These are phyloP conservation scores for Pythium sukuiense DNA, from an alignment of 352 stramenopile genomes.

Conservation along the genomic window DNA sequence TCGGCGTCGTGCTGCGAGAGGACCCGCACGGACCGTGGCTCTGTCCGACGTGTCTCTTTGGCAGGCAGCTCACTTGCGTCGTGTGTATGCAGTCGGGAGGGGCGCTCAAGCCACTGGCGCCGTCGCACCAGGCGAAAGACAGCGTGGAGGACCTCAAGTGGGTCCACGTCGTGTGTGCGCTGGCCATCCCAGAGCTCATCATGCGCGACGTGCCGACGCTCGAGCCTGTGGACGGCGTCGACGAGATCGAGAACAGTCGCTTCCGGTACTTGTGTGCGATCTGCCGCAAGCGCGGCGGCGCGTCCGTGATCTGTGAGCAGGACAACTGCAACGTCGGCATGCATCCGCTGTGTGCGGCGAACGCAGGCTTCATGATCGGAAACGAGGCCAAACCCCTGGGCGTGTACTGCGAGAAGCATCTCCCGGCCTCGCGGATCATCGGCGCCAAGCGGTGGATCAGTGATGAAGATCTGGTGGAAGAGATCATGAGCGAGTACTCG, in stretches of 20 bases:
- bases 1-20: constrained; percentile 67
- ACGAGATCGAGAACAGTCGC: constrained; percentile 81
- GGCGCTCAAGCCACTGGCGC: constrained; percentile 69
- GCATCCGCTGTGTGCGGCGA: constrained; percentile 72
- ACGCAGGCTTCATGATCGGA: constrained; percentile 81
- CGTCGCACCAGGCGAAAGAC: not conserved
- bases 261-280: constrained; percentile 82
- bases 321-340: constrained; percentile 80
- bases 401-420: constrained; percentile 84
- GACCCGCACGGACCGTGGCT: constrained; percentile 57
- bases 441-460: constrained; percentile 84
- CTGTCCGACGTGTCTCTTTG: constrained; percentile 77
- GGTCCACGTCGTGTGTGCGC: constrained; percentile 81
- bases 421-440: constrained; percentile 60
- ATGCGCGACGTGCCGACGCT: constrained; percentile 83
- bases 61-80: constrained; percentile 62
- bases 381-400: constrained; percentile 64
- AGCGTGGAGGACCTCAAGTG: constrained; percentile 64
- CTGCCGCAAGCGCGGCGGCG: constrained; percentile 76
- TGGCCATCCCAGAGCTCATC: constrained; percentile 83
- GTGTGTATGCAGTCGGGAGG: constrained; percentile 82
- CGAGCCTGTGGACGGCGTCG: constrained; percentile 80
- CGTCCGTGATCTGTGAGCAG: constrained; percentile 78
- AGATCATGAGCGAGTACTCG: constrained; percentile 81
- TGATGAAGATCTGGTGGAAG: constrained; percentile 79